These are phyloP conservation scores for Guillardia theta DNA, from an alignment of 78 protist genomes.

Conservation along the genomic window DNA sequence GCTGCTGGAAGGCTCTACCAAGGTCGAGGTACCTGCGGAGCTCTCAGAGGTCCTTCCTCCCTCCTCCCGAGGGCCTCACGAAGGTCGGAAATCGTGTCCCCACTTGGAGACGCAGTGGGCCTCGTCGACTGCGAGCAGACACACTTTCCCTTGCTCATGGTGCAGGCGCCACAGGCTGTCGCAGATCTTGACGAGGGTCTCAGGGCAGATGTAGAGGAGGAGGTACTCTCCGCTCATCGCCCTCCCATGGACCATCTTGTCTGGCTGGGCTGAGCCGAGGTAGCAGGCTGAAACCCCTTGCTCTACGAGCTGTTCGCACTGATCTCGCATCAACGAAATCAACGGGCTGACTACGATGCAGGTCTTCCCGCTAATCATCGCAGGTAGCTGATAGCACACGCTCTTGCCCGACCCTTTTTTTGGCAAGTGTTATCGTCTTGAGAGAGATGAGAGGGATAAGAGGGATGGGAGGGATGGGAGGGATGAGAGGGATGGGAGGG, in stretches of 20 bases:
- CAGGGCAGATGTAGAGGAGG: conserved; percentile 7
- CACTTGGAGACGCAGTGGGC: conserved; percentile 15
- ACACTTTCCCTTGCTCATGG: neutral
- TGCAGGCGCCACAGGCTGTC: neutral
- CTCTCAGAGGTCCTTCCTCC: neutral
- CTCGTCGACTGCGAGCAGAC: neutral
- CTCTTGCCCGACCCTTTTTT: neutral
- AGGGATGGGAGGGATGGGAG: neutral
- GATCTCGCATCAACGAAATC: neutral
- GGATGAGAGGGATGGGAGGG: neutral
- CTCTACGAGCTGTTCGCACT: neutral
- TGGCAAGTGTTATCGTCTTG: neutral
- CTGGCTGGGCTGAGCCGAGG: neutral
- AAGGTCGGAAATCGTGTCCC: conserved; percentile 35
- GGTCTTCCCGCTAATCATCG: neutral
- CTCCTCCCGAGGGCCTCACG: neutral
- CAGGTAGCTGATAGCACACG: neutral
- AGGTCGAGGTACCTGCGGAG: neutral
- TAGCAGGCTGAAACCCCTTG: neutral
- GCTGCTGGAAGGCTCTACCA: neutral
- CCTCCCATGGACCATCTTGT: neutral
- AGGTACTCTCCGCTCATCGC: neutral
- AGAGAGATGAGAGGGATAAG: neutral
- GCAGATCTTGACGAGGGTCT: neutral
- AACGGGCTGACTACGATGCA: neutral